Base-by-base conservation (phyloP, 345 rosid species). In the Syzygium aqueum region DNA sequence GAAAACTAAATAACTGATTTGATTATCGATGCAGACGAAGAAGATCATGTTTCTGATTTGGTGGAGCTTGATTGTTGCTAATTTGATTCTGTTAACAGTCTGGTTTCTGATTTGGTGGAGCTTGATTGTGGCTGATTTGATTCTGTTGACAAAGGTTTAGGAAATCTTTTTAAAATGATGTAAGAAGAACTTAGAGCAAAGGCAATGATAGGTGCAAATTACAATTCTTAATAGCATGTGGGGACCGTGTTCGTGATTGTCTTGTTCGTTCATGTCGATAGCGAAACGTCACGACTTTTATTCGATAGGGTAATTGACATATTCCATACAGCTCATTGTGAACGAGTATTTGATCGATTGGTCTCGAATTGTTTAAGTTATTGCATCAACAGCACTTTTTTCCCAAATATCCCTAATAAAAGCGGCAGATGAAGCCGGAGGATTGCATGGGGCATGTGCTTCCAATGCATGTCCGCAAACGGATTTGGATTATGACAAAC, bases 281-380 rank as follows among this genome's bases (percentile, higher is more conserved):
- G 10, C 4, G 43, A 8, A 15, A 65, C 22, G 8, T 65, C 40
- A 7, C 3, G 22, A 8, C 77, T 65, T 0, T 65, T 16, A 65
- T 4, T 33, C 23, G 0, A 65, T 2, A 1, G 0, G 1, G 1
- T 11, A 65, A 30, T 65, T 3, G 6, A 0, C 43, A 30, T 30
- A 33, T 15, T 65, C 11, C 16, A 65, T 1, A 0, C 1, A 1
- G 5, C 37, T 15, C 46, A 28, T 30, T 15, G 77, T 15, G 40
- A 15, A 65, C 8, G 11, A 15, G 22, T 14, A 28, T 28, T 28
- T 28, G 40, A 6, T 63, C 2, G 0, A 63, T 28, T 1, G 2
- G 1, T 14, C 30, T 63, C 1, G 40, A 63, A 28, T 63, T 14
- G 40, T 2, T 6, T 14, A 19, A 63, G 56, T 23, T 3, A 9